Conservation (phyloP, 2,329 filamentous ascomycete genomes). For the Incumbomyces lentus region DNA sequence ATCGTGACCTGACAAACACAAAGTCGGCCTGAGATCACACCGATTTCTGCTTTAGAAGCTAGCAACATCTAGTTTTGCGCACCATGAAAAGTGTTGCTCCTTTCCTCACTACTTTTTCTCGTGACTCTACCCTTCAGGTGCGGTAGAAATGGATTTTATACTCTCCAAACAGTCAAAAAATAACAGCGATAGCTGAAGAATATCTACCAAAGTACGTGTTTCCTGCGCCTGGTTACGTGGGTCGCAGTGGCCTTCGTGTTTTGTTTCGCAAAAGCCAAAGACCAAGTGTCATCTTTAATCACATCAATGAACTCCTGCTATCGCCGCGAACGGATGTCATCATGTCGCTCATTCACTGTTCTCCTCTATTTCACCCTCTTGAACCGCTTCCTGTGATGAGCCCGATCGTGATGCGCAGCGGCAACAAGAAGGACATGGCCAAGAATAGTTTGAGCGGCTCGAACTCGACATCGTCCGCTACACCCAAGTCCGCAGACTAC, state of each 20-base stretch:
- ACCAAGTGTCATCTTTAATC: neutral
- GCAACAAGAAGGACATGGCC: neutral
- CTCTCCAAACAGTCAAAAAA: no score
- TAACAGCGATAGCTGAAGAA: no score
- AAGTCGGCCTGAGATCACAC: neutral
- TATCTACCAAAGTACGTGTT: no score
- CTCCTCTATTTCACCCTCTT: slow-evolving; percentile 5
- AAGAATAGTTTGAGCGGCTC: neutral
- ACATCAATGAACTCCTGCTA: neutral
- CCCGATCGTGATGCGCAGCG: slow-evolving; percentile 1
- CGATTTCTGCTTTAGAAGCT: neutral
- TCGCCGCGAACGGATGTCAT: neutral
- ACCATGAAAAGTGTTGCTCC: no score
- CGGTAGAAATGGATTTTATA: no score
- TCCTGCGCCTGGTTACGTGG: no score
- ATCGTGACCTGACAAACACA: neutral
- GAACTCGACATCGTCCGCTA: neutral
- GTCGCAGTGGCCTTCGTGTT: neutral
- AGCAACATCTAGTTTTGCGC: no score
- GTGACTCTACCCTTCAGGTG: no score
- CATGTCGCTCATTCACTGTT: slow-evolving; percentile 6
- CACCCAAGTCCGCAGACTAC: neutral
- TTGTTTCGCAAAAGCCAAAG: neutral
- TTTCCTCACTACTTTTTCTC: no score
- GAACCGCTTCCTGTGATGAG: slow-evolving; percentile 6